Evolutionary conservation across 2,329 filamentous ascomycete species (phyloP).

Genomic region (Trichoderma cornu-damae): DNA sequence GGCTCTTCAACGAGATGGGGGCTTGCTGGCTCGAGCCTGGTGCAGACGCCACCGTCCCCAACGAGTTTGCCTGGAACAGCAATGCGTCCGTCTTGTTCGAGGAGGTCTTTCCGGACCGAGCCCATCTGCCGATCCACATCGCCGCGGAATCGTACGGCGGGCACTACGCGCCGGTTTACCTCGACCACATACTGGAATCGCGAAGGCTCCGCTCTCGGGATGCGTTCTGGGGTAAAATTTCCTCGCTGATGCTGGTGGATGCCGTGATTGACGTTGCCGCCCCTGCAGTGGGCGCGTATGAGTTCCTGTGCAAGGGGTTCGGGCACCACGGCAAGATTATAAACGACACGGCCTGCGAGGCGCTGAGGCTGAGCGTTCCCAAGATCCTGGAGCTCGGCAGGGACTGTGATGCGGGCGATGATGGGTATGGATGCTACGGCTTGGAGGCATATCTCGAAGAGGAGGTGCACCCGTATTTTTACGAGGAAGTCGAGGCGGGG

Average conservation of each 20-base stretch:
- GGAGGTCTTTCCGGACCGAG: slow-evolving; percentile 38
- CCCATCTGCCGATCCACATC: slow-evolving; percentile 39
- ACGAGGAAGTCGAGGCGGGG: slow-evolving; percentile 34
- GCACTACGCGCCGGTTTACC: slow-evolving; percentile 36
- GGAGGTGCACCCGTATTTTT: slow-evolving; percentile 37
- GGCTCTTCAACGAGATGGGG: slow-evolving; percentile 21
- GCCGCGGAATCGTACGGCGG: slow-evolving; percentile 39
- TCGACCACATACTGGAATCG: slow-evolving; percentile 21
- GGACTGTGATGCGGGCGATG: slow-evolving; percentile 81
- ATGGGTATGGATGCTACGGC: slow-evolving; percentile 68
- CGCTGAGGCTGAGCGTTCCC: slow-evolving; percentile 38
- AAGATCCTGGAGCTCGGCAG: slow-evolving; percentile 38
- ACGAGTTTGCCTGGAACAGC: slow-evolving; percentile 23
- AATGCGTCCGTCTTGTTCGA: slow-evolving; percentile 37
- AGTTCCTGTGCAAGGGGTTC: slow-evolving; percentile 20
- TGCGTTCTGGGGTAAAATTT: slow-evolving; percentile 62
- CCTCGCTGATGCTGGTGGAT: slow-evolving; percentile 21
- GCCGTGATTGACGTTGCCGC: slow-evolving; percentile 19
- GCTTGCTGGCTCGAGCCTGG: slow-evolving; percentile 19
- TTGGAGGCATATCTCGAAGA: slow-evolving; percentile 34
- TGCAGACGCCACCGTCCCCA: slow-evolving; percentile 10
- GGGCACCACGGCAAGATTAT: slow-evolving; percentile 17
- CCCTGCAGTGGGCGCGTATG: slow-evolving; percentile 15
- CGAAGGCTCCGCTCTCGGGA: slow-evolving; percentile 11
- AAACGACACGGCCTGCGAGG: slow-evolving; percentile 21